Base-by-base conservation (phyloP, 2,329 filamentous ascomycete genomes). In the Aspergillus sp. region DNA sequence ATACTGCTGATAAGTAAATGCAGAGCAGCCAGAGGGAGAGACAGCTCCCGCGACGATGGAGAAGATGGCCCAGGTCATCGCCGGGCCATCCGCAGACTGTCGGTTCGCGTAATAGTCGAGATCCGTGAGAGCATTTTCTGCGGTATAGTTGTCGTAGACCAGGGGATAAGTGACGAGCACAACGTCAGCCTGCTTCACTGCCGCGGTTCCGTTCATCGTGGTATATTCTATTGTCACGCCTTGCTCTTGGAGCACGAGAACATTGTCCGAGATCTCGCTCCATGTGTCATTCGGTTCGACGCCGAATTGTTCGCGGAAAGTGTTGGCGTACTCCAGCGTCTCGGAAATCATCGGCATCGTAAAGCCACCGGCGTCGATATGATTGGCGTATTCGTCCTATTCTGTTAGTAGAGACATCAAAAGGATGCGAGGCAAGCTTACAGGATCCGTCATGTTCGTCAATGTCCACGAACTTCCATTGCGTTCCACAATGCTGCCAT, bases 21-120 rank as follows among this genome's bases (percentile, higher is more conserved):
- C 83, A 1, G 88, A 86, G 72, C 89, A 91, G 2, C 89, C 89
- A 2, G 87, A 89, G 2, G 84, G 85, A 1, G 86, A 87, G 11
- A 90, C 80, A 52, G 86, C 81, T 60, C 88, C 89, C 15, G 89
- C 88, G 31, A 87, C 85, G 52, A 91, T 85, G 51, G 86, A 85
- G 74, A 90, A 91, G 9, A 89, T 86, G 9, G 86, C 86, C 73
- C 89, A 91, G 1, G 89, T 91, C 89, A 91, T 91, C 3, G 85
- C 89, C 1, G 89, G 89, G 0, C 89, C 89, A 66, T 90, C 83
- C 1, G 84, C 77, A 1, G 87, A 89, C 74, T 91, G 89, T 58
- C 87, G 88, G 49, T 85, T 85, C 4, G 89, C 88, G 68, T 91
- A 91, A 69, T 90, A 91, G 67, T 90, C 86, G 22, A 91, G 75